Percentiles rank a stretch among this genome's conserved stretches.
These are phyloP conservation scores for Aphanomyces invadans DNA, from an alignment of 352 stramenopile species.

Conservation along the genomic window DNA sequence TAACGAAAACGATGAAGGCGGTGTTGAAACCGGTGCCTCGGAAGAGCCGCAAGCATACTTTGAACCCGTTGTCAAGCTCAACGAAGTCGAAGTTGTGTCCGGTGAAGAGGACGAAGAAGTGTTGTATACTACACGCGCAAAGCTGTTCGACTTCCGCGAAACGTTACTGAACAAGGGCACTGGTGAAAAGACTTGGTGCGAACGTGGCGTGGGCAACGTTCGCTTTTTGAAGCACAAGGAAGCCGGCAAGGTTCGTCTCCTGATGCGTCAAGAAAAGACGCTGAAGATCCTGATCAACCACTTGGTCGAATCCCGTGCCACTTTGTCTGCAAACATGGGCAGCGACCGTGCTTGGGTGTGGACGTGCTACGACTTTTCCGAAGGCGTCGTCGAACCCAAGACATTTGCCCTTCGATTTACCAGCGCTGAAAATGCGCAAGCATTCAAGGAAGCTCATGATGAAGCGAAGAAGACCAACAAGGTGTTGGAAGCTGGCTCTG, in stretches of 20 bases:
- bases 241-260: constrained; percentile 87
- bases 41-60: constrained; percentile 85
- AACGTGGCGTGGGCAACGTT: constrained; percentile 94
- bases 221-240: constrained; percentile 97
- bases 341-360: constrained; percentile 97
- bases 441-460: constrained; percentile 96
- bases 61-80: constrained; percentile 81
- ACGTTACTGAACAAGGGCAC: constrained; percentile 96
- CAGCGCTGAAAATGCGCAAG: constrained; percentile 92
- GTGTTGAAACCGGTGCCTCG: constrained; percentile 54
- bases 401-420: constrained; percentile 91
- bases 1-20: constrained; percentile 37
- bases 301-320: constrained; percentile 93
- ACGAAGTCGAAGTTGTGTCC: constrained; percentile 94
- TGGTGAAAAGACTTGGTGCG: constrained; percentile 96
- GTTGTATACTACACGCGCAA: constrained; percentile 89
- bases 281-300: constrained; percentile 99
- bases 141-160: constrained; percentile 96
- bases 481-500: constrained; percentile 86
- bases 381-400: constrained; percentile 88
- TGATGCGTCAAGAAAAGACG: constrained; percentile 99
- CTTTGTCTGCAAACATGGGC: constrained; percentile 94
- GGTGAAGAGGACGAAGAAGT: constrained; percentile 97
- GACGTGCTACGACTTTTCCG: constrained; percentile 96
- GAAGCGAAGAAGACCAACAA: constrained; percentile 92